Evolutionary conservation across 768 basidiomycete genomes (phyloP).

Genomic region (Obba rivulosa): DNA sequence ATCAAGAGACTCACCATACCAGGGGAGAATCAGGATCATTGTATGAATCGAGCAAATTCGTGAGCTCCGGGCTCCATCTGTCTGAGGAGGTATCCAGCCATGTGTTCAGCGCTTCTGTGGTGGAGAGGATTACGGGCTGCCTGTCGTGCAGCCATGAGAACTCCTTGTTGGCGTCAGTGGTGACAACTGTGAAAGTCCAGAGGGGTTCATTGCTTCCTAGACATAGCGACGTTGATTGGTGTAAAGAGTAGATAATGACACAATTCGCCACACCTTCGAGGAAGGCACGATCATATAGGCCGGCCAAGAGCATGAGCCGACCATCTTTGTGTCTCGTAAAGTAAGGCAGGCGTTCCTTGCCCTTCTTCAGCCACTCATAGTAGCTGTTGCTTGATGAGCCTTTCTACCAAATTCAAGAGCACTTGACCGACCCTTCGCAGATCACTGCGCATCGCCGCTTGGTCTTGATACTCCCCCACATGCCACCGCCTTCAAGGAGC

Average conservation of each 20-base stretch:
- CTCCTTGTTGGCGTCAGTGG: constrained; percentile 65
- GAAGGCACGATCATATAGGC: constrained; percentile 73
- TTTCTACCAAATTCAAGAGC: not conserved
- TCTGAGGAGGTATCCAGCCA: constrained; percentile 82
- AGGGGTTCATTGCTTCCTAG: constrained; percentile 51
- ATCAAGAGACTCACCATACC: constrained; percentile 51
- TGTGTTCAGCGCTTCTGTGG: constrained; percentile 46
- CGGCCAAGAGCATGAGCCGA: constrained; percentile 78
- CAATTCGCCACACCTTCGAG: constrained; percentile 44
- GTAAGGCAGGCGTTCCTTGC: constrained; percentile 74
- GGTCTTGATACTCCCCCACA: constrained; percentile 84
- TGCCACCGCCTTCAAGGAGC: constrained; percentile 65
- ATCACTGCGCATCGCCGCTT: constrained; percentile 82
- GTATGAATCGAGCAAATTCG: constrained; percentile 56
- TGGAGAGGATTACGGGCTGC: constrained; percentile 75
- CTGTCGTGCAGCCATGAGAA: constrained; percentile 90
- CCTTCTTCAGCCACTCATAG: constrained; percentile 92
- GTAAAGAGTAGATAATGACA: not conserved
- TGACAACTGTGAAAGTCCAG: constrained; percentile 88
- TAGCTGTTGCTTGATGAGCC: constrained; percentile 47
- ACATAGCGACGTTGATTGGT: not conserved
- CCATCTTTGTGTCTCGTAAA: constrained; percentile 67
- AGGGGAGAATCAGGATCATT: constrained; percentile 44
- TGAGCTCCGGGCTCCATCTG: constrained; percentile 58
- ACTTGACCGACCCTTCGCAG: constrained; percentile 57